phyloP scores from a whole-genome alignment of 1,139 yeast species.

The Diutina scorzettiae region DNA sequence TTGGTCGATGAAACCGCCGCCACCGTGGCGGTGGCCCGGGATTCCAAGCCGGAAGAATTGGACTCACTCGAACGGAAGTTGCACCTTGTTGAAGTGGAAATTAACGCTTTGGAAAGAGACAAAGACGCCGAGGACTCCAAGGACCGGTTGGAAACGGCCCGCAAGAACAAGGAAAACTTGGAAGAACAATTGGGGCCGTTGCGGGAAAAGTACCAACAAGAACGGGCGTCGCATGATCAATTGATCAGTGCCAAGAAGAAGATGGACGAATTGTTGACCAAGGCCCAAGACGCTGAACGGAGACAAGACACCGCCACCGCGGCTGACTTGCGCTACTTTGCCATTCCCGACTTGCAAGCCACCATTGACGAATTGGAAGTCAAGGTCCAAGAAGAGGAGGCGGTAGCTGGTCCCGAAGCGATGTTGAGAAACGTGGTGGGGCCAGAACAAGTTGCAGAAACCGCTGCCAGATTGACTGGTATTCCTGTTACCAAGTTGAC shows the following conservation, averaged over 20 bases:
- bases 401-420: slow-evolving; percentile 32
- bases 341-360: slow-evolving; percentile 82
- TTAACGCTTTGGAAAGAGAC: slow-evolving; percentile 94
- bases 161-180: slow-evolving; percentile 66
- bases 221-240: slow-evolving; percentile 85
- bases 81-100: slow-evolving; percentile 86
- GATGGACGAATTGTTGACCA: slow-evolving; percentile 82
- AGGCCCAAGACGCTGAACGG: slow-evolving; percentile 95
- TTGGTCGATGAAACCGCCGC: slow-evolving; percentile 96
- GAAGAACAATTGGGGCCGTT: slow-evolving; percentile 81
- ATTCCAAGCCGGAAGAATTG: slow-evolving; percentile 93
- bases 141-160: slow-evolving; percentile 73
- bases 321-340: slow-evolving; percentile 93
- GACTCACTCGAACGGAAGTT: slow-evolving; percentile 89
- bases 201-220: slow-evolving; percentile 76
- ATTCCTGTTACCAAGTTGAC: slow-evolving; percentile 96
- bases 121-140: slow-evolving; percentile 84
- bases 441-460: slow-evolving; percentile 87
- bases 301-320: slow-evolving; percentile 90
- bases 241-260: slow-evolving; percentile 80
- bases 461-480: slow-evolving; percentile 95
- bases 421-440: slow-evolving; percentile 85
- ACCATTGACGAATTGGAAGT: slow-evolving; percentile 67
- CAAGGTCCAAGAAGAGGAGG: slow-evolving; percentile 60
- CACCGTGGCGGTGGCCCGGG: slow-evolving; percentile 95